phyloP scores from a whole-genome alignment of 1,284 basidiomycete species.

The Heterobasidion irregulare region DNA sequence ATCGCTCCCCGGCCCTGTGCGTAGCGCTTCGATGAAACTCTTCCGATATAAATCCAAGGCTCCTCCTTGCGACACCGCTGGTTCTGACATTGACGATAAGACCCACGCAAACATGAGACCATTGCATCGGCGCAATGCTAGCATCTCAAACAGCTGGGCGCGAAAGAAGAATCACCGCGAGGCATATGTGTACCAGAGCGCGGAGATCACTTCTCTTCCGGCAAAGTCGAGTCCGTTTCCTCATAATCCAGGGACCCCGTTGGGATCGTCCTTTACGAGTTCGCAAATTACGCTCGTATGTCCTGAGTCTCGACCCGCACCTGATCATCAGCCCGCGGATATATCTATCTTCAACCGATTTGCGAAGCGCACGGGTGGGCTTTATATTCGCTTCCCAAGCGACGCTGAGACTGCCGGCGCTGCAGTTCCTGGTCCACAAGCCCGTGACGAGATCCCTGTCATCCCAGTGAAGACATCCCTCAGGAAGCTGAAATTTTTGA shows the following conservation, averaged over 20 bases:
- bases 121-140: not conserved
- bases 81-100: not conserved
- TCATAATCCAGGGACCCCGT: not conserved
- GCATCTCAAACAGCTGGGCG: not conserved
- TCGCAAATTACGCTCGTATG: constrained; percentile 11
- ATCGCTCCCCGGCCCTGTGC: constrained; percentile 7
- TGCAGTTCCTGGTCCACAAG: constrained; percentile 1
- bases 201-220: not conserved
- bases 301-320: not conserved
- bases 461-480: constrained; percentile 22
- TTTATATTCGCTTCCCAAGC: constrained; percentile 30
- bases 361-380: constrained; percentile 13
- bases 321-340: too few species aligned
- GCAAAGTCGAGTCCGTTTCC: not conserved
- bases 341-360: not conserved
- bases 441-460: not conserved
- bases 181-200: not conserved
- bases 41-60: constrained; percentile 3
- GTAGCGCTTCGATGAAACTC: constrained; percentile 11
- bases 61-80: not conserved
- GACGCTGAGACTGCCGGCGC: not conserved
- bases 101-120: not conserved
- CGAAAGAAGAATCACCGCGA: not conserved
- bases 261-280: constrained; percentile 3
- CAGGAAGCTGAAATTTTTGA: constrained; percentile 26